Percentiles rank a stretch among this genome's conserved stretches.
These are phyloP conservation scores for Cyclocybe cylindracea DNA, from an alignment of 768 basidiomycete genomes.

Conservation along the genomic window DNA sequence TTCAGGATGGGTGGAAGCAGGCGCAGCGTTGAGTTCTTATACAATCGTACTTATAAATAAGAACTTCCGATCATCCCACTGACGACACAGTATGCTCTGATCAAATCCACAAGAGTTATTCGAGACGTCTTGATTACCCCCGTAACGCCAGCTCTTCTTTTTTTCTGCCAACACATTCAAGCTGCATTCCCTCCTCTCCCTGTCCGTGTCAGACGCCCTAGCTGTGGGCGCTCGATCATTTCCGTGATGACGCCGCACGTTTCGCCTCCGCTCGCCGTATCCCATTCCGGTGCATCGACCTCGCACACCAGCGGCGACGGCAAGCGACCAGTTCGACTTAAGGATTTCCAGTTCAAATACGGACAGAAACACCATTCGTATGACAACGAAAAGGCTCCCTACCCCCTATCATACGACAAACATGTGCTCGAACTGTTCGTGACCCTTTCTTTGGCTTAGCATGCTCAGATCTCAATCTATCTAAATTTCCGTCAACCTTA, in stretches of 20 bases:
- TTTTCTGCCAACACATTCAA: no score
- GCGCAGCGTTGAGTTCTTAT: no score
- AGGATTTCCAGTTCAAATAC: slow-evolving; percentile 65
- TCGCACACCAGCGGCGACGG: slow-evolving; percentile 24
- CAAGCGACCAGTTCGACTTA: slow-evolving; percentile 41
- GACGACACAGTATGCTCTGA: no score
- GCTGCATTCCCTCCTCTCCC: no score
- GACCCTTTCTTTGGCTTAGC: slow-evolving; percentile 3
- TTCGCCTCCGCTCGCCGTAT: slow-evolving; percentile 19
- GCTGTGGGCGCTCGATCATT: background rate
- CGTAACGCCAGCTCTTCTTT: no score
- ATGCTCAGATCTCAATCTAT: background rate
- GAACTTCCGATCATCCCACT: no score
- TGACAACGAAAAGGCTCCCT: slow-evolving; percentile 76
- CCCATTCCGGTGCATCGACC: slow-evolving; percentile 19
- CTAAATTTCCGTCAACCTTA: background rate
- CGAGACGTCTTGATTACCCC: no score
- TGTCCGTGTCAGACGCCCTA: no score
- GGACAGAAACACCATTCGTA: slow-evolving; percentile 69
- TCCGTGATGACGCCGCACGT: slow-evolving; percentile 19
- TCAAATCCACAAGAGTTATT: no score
- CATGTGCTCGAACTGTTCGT: slow-evolving; percentile 70
- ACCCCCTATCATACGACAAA: slow-evolving; percentile 73
- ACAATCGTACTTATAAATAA: no score
- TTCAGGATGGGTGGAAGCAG: no score